Base-by-base conservation (phyloP, 768 basidiomycete genomes). In the Leccinum longicurvipes region DNA sequence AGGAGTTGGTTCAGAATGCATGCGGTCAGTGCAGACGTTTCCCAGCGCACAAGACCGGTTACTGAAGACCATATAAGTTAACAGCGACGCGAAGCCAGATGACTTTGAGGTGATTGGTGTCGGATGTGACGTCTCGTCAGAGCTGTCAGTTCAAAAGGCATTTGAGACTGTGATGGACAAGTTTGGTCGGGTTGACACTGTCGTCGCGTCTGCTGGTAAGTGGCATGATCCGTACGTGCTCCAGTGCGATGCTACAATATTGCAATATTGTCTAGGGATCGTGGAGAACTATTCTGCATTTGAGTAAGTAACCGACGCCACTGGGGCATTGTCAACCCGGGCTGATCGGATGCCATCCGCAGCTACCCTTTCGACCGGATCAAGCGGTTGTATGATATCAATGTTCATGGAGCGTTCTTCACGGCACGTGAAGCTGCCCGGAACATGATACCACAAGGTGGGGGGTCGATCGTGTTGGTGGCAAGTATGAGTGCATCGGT, bases 371-470 rank as follows among this genome's bases (percentile, higher is more conserved):
- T 85, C 51, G 88, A 93, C 59, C 86, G 89, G 50, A 84, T 93
- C 64, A 87, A 86, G 70, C 82, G 84, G 53, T 76, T 98, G 53
- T 91, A 88, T 68, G 92, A 93, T 65, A 84, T 98, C 77, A 98
- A 98, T 66, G 90, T 98, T 42, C 91, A 97, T 69, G 95, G 94
- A 53, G 84, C 85, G 14, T 95, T 91, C 76, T 96, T 88, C 75
- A 96, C 93, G n/a, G 96, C 96, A 10, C 86, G 96, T 25, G 94
- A 98, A 72, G 95, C 91, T 2, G 95, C 94, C 46, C 86, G 87
- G 61, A 78, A 83, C 73, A 98, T 98, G 96, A 89, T 95, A 58
- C 83, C 86, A 9, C 78, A 81, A 50, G 84, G 87, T 17, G 81
- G 81, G 34, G 92, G 93, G 0, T 87, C 85, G 54, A 90, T 98